Conservation (phyloP, 2,329 filamentous ascomycete species). For the Samsoniella hepiali region DNA sequence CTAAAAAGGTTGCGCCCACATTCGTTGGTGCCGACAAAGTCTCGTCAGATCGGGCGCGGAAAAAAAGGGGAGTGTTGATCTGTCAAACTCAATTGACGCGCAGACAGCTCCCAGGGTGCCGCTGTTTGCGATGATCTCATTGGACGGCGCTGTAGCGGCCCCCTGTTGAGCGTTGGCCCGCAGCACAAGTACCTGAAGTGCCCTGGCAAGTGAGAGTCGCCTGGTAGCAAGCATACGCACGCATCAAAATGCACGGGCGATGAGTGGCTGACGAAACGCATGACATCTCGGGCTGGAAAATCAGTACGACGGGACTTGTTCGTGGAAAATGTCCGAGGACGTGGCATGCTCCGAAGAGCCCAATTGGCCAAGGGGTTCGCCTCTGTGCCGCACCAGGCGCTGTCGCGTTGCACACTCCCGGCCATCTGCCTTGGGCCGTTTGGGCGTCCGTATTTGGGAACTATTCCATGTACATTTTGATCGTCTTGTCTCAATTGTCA, state of each 20-base stretch:
- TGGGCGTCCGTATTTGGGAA: too few species aligned
- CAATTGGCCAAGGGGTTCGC: too few species aligned
- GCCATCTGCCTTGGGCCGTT: too few species aligned
- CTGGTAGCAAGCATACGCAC: neutral
- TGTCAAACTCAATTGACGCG: conserved; percentile 8
- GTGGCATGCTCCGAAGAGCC: too few species aligned
- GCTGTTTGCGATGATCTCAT: neutral
- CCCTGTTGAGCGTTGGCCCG: neutral
- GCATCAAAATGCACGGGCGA: neutral
- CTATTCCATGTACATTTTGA: too few species aligned
- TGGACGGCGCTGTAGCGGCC: neutral
- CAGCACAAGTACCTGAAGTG: neutral
- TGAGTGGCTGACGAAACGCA: too few species aligned
- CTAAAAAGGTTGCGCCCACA: neutral
- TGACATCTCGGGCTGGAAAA: too few species aligned
- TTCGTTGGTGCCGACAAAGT: neutral
- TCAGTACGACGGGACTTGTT: too few species aligned
- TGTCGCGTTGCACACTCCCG: too few species aligned
- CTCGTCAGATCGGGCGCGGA: neutral
- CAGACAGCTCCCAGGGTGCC: neutral
- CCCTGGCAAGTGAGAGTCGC: neutral
- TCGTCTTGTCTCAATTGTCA: too few species aligned
- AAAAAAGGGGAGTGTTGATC: neutral
- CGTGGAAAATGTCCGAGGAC: too few species aligned
- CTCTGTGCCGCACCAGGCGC: too few species aligned